Evolutionary conservation across 164 flowering plant genomes (phyloP), one percentile per base, ranked within the genome.

Genomic region (Nymphaea colorata): DNA sequence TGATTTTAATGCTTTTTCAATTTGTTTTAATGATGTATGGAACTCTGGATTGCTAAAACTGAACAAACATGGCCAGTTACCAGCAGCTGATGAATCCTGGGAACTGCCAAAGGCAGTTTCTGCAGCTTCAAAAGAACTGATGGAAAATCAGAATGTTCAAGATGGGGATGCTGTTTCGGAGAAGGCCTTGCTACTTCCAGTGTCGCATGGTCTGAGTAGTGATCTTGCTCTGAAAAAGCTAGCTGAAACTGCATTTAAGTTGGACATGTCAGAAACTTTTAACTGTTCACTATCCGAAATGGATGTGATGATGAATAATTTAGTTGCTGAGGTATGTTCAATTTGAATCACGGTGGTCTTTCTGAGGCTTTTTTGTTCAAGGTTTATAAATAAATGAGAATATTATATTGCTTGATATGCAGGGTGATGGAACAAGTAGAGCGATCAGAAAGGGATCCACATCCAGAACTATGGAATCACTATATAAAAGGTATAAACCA

Each of bases 191-290:
- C 36, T 25, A 25, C 36, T 25, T 25, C 36, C 36, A 25, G 36
- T 25, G 0, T 25, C 36, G 1, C 36, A 25, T 25, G 36, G 36
- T 25, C 36, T 25, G 36, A 25, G 36, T 25, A 25, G 36, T 70
- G 81, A 83, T 73, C 72, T 77, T 66, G 73, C 70, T 53, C 77
- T 83, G 41, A 76, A 73, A 70, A 76, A 74, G 69, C 67, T 77
- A 55, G 85, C 82, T 66, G 74, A 74, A 68, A 75, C 82, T 17
- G 73, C 70, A 18, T 77, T 81, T 60, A 71, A 69, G 59, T 53
- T 70, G 71, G 76, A 67, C 67, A 67, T 62, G 43, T 43, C 68
- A 59, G 74, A 76, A 44, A 67, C 62, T 64, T 66, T 47, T 47
- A 12, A 47, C 55, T 47, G 55, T 12, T 47, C 12, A 47, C 55